These are phyloP conservation scores for Penicillium flavigenum DNA, from an alignment of 495 filamentous ascomycete genomes.

Conservation along the genomic window DNA sequence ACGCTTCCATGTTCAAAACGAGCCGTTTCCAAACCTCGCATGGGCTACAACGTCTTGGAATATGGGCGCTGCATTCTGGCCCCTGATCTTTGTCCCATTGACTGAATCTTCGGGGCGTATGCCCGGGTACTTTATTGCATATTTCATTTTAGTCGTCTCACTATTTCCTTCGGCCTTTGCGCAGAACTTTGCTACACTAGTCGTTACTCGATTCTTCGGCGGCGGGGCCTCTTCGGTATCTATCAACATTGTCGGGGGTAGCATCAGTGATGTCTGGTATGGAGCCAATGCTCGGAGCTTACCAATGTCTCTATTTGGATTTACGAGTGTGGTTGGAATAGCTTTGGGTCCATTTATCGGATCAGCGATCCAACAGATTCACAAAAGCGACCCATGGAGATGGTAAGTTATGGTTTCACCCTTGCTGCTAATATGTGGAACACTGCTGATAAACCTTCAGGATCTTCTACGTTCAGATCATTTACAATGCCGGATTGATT, in stretches of 20 bases:
- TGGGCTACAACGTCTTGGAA: slow-evolving; percentile 55
- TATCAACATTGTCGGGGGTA: slow-evolving; percentile 49
- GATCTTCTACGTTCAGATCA: slow-evolving; percentile 55
- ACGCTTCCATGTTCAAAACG: slow-evolving; percentile 44
- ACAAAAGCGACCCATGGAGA: slow-evolving; percentile 40
- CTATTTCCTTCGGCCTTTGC: slow-evolving; percentile 54
- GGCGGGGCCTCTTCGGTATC: slow-evolving; percentile 49
- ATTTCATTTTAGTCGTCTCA: slow-evolving; percentile 47
- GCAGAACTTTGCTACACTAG: slow-evolving; percentile 51
- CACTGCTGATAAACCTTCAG: slow-evolving; percentile 14
- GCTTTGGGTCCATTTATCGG: slow-evolving; percentile 53
- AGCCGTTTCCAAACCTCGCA: slow-evolving; percentile 43
- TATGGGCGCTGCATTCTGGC: slow-evolving; percentile 54
- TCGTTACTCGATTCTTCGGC: slow-evolving; percentile 51
- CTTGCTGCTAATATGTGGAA: background rate
- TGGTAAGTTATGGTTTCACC: slow-evolving; percentile 30
- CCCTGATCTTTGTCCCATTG: slow-evolving; percentile 51
- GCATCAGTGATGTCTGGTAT: slow-evolving; percentile 47
- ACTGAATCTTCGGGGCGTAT: slow-evolving; percentile 54
- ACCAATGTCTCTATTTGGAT: slow-evolving; percentile 47
- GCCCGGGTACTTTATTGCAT: slow-evolving; percentile 49
- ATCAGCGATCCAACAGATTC: slow-evolving; percentile 37
- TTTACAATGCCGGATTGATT: slow-evolving; percentile 44
- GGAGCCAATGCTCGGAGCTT: slow-evolving; percentile 41
- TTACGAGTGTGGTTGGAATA: slow-evolving; percentile 45